phyloP scores from a whole-genome alignment of 1,284 basidiomycete genomes.

The Malassezia yamatoensis region DNA sequence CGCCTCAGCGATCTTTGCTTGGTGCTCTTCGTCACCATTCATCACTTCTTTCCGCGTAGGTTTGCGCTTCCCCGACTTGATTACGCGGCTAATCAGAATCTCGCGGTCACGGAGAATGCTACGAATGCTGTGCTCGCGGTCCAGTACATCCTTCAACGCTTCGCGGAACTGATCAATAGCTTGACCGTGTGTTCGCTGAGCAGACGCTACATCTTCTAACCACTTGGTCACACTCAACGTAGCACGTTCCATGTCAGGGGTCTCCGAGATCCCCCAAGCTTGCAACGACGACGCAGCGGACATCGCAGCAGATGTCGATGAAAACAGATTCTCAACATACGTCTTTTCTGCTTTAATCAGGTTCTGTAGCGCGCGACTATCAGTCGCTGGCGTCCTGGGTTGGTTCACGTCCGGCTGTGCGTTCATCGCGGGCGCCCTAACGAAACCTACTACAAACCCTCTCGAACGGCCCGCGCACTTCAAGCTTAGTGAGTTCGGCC shows the following conservation, averaged over 20 bases:
- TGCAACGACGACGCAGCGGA: constrained; percentile 47
- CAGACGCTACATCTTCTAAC: constrained; percentile 42
- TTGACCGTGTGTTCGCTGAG: constrained; percentile 47
- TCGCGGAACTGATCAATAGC: constrained; percentile 48
- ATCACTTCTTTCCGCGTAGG: constrained; percentile 29
- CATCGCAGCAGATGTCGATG: constrained; percentile 22
- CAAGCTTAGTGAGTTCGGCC: constrained; percentile 8
- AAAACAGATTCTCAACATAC: constrained; percentile 36
- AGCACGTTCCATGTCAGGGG: constrained; percentile 43
- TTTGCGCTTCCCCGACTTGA: constrained; percentile 48
- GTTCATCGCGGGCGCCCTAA: constrained; percentile 11
- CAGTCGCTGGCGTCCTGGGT: constrained; percentile 38
- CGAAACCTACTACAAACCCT: background rate
- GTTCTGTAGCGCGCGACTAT: constrained; percentile 48
- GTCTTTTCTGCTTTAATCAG: constrained; percentile 49
- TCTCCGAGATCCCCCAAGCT: constrained; percentile 50
- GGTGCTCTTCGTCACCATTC: constrained; percentile 39
- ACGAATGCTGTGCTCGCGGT: constrained; percentile 48
- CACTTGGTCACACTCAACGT: constrained; percentile 45
- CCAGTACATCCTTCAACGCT: constrained; percentile 50
- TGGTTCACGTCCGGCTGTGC: constrained; percentile 29
- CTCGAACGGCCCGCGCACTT: background rate
- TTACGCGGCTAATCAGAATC: constrained; percentile 49
- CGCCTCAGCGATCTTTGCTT: constrained; percentile 45
- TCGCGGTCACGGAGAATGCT: constrained; percentile 50